phyloP scores from a whole-genome alignment of 768 basidiomycete genomes.

The Rhizopogon rudus region DNA sequence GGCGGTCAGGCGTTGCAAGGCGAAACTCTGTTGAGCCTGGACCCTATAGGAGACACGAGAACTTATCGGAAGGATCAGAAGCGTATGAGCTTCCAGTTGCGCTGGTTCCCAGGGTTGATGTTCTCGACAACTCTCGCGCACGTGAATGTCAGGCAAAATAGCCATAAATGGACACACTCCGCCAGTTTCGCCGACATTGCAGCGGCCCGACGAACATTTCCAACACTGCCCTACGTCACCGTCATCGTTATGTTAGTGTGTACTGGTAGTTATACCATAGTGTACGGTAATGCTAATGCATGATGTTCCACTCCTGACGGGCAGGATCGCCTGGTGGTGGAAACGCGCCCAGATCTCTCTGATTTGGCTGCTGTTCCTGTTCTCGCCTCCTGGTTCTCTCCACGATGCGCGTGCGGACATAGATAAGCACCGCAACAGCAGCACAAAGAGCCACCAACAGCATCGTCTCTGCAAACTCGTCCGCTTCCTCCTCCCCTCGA shows the following conservation, averaged over 20 bases:
- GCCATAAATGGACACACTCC: neutral
- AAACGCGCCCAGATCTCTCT: slow-evolving; percentile 44
- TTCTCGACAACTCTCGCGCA: neutral
- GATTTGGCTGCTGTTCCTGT: slow-evolving; percentile 35
- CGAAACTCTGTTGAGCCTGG: neutral
- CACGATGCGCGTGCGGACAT: slow-evolving; percentile 73
- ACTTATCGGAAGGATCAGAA: neutral
- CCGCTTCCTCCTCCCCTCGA: slow-evolving; percentile 56
- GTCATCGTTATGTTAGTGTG: neutral
- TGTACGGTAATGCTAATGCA: slow-evolving; percentile 32
- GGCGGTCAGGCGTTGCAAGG: neutral
- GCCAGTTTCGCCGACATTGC: too few species aligned
- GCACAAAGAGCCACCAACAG: slow-evolving; percentile 70
- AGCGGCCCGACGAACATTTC: too few species aligned
- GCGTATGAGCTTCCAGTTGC: neutral
- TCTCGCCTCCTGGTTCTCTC: slow-evolving; percentile 68
- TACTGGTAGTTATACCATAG: too few species aligned
- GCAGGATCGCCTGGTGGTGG: slow-evolving; percentile 62
- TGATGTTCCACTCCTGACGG: slow-evolving; percentile 60
- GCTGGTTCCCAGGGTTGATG: slow-evolving; percentile 1
- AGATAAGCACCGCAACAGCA: slow-evolving; percentile 68
- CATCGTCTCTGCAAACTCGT: slow-evolving; percentile 80
- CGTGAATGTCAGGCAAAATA: neutral
- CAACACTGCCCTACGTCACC: too few species aligned
- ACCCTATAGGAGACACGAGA: neutral